Percentiles rank a stretch among this genome's conserved stretches.
These are phyloP conservation scores for Gryganskiella cystojenkinii DNA, from an alignment of 192 early-diverging fungal genomes.

Conservation along the genomic window DNA sequence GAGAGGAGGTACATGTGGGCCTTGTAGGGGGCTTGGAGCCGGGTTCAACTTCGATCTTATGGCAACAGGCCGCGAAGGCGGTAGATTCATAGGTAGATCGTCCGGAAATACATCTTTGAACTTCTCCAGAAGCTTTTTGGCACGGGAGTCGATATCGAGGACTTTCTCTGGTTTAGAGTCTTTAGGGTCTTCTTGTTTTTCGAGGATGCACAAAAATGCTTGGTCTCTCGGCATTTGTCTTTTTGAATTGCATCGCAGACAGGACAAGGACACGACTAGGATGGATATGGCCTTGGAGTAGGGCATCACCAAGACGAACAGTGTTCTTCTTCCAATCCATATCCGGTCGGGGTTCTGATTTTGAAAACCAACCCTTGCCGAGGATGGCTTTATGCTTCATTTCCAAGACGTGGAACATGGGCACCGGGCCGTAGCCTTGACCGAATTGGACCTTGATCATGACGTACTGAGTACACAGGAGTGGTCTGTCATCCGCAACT, in stretches of 20 bases:
- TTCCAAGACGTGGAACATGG: constrained; percentile 2
- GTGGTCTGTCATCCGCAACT: no score
- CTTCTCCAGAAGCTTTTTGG: neutral
- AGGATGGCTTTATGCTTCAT: constrained; percentile 12
- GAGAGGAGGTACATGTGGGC: constrained; percentile 2
- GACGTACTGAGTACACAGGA: no score
- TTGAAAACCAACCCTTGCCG: neutral
- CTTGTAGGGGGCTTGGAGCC: neutral
- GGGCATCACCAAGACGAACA: neutral
- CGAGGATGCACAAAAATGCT: no score
- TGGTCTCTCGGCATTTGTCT: neutral
- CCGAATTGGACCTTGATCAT: no score
- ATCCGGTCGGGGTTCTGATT: neutral
- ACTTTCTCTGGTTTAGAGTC: no score
- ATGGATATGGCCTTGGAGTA: constrained; percentile 5
- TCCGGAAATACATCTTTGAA: neutral
- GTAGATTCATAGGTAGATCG: neutral
- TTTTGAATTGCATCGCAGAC: constrained; percentile 8
- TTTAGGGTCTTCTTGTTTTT: no score
- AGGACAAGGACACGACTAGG: no score
- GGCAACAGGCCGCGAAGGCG: neutral
- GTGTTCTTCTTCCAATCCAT: neutral
- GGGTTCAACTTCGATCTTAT: constrained; percentile 5
- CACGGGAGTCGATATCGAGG: no score
- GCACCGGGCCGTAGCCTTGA: no score